Evolutionary conservation across 169 alveolate genomes (phyloP).

Genomic region (Eimeria falciformis): DNA sequence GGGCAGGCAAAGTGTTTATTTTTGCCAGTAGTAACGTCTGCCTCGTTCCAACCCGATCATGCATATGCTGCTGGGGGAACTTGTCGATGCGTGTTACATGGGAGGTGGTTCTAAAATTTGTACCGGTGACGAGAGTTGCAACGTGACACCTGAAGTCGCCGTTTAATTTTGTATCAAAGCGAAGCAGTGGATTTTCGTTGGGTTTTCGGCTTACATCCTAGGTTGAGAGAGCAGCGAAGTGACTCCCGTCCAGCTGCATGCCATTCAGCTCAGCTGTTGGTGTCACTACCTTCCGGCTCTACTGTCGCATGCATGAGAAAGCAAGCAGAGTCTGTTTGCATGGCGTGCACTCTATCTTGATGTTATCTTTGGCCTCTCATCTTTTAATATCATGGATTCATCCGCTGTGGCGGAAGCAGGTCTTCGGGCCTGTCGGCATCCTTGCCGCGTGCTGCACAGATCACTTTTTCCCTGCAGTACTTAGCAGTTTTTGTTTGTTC

Average conservation of each 20-base stretch:
- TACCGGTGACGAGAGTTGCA: too few relatives aligned
- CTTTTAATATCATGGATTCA: not conserved
- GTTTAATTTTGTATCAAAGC: not conserved
- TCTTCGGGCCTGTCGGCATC: conserved; percentile 69
- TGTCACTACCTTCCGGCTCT: too few relatives aligned
- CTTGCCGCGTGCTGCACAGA: conserved; percentile 67
- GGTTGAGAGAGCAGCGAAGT: too few relatives aligned
- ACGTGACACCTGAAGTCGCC: not conserved
- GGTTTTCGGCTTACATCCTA: too few relatives aligned
- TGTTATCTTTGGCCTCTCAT: conserved; percentile 16
- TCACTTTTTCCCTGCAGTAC: conserved; percentile 46
- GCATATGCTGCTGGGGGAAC: not conserved
- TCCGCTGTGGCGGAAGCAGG: conserved; percentile 68
- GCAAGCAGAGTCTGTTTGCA: conserved; percentile 52
- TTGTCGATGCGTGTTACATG: too few relatives aligned
- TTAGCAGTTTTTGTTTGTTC: not conserved
- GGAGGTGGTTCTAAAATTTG: too few relatives aligned
- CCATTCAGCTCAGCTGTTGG: too few relatives aligned
- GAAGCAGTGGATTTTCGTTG: too few relatives aligned
- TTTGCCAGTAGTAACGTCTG: too few relatives aligned
- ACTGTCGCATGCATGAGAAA: too few relatives aligned
- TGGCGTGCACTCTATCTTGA: not conserved
- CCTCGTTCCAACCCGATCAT: not conserved
- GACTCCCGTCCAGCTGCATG: too few relatives aligned
- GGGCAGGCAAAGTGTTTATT: too few relatives aligned